Conservation (phyloP, 2,329 filamentous ascomycete genomes). For the Emericellopsis atlantica region DNA sequence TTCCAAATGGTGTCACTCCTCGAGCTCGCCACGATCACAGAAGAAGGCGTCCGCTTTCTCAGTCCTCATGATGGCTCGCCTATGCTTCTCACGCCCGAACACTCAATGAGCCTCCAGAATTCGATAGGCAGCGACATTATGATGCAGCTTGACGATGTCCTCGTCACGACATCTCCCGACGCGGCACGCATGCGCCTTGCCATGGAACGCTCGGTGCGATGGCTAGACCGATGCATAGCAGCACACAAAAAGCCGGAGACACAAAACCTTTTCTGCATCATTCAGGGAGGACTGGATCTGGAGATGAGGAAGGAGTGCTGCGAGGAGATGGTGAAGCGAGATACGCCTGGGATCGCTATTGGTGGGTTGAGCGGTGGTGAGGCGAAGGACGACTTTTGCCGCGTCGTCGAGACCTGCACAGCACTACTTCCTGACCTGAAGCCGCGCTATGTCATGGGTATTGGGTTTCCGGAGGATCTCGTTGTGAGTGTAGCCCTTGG, state of each 20-base stretch:
- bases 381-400: conserved; percentile 85
- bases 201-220: conserved; percentile 87
- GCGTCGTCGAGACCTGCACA: conserved; percentile 80
- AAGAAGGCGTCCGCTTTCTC: conserved; percentile 91
- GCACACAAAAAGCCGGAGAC: conserved; percentile 72
- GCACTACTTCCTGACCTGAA: conserved; percentile 75
- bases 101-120: conserved; percentile 92
- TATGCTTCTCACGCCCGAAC: conserved; percentile 95
- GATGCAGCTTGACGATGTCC: conserved; percentile 98
- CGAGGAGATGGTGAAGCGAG: conserved; percentile 71
- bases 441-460: conserved; percentile 98
- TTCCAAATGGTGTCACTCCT: conserved; percentile 99
- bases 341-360: conserved; percentile 94
- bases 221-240: conserved; percentile 89
- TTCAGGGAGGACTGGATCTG: conserved; percentile 86
- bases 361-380: conserved; percentile 91
- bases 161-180: conserved; percentile 91
- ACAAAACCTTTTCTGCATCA: conserved; percentile 97
- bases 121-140: conserved; percentile 97
- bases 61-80: conserved; percentile 89
- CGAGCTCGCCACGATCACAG: conserved; percentile 84
- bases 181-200: conserved; percentile 78
- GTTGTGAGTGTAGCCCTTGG: conserved; percentile 88
- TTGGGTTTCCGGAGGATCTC: conserved; percentile 92
- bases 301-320: conserved; percentile 78